These are phyloP conservation scores for Eruca vesicaria DNA, from an alignment of 441 rosid species.

Conservation along the genomic window DNA sequence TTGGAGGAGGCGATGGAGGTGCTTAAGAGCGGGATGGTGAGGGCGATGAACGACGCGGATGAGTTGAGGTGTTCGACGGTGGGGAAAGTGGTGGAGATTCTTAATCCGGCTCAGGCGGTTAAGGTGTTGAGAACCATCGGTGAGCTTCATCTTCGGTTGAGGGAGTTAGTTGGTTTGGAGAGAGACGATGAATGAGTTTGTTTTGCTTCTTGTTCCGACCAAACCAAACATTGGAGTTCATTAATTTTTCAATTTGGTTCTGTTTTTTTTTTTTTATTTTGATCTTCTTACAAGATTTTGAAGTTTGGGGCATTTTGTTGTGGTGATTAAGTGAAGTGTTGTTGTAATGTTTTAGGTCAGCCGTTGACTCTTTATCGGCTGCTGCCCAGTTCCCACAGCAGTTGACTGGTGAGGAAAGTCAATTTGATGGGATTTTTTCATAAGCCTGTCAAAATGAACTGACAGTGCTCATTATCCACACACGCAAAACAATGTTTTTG, in stretches of 20 bases:
- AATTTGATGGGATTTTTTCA: background rate
- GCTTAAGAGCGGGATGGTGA: constrained; percentile 34
- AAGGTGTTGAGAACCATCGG: constrained; percentile 40
- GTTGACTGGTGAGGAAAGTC: background rate
- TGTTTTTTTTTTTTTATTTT: background rate
- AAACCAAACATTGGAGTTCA: background rate
- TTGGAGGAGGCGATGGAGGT: constrained; percentile 39
- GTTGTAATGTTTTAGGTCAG: background rate
- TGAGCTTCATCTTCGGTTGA: constrained; percentile 42
- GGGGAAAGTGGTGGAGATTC: constrained; percentile 40
- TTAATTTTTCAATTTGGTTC: background rate
- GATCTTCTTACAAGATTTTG: background rate
- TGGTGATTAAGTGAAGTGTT: background rate
- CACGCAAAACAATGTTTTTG: too few relatives aligned
- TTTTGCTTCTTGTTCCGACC: background rate
- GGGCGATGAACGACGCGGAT: constrained; percentile 42
- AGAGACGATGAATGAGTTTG: constrained; percentile 2
- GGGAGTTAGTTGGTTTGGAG: constrained; percentile 32
- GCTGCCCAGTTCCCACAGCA: background rate
- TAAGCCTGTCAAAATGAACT: background rate
- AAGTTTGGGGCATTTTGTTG: background rate
- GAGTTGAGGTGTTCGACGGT: constrained; percentile 38
- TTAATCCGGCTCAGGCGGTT: constrained; percentile 42
- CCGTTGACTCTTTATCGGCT: background rate
- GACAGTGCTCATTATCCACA: background rate